A percentile compares a stretch with the other conserved stretches of the same genome.
phyloP scores from a whole-genome alignment of 1,284 basidiomycete species.

The Leccinum huronense region DNA sequence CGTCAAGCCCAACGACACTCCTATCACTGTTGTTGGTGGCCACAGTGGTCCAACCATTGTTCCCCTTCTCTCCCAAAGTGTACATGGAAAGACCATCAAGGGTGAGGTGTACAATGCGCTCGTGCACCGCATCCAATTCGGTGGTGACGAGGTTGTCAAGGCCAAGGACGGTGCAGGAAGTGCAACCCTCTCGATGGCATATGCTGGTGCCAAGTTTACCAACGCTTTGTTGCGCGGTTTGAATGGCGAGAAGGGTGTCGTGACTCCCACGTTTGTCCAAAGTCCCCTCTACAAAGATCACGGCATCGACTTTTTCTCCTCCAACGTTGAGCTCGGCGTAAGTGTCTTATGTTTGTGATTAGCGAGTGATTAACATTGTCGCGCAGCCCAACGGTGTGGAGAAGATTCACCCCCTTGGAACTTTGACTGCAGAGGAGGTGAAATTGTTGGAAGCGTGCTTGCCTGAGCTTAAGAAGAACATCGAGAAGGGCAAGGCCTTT shows the following conservation, averaged over 20 bases:
- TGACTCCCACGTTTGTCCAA: constrained; percentile 87
- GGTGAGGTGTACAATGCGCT: constrained; percentile 71
- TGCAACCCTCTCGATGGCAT: constrained; percentile 94
- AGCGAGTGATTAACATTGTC: constrained; percentile 10
- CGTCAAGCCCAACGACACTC: constrained; percentile 63
- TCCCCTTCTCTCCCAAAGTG: constrained; percentile 85
- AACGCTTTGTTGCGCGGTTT: constrained; percentile 80
- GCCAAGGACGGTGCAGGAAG: constrained; percentile 89
- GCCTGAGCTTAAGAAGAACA: constrained; percentile 96
- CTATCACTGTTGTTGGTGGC: constrained; percentile 90
- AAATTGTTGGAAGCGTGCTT: constrained; percentile 85
- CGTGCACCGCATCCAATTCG: constrained; percentile 87
- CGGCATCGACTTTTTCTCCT: constrained; percentile 89
- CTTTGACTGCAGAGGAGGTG: constrained; percentile 77
- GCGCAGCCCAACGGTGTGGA: constrained; percentile 80
- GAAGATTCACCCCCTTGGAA: constrained; percentile 83
- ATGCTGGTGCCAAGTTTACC: constrained; percentile 88
- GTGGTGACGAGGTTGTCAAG: constrained; percentile 90
- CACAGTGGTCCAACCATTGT: constrained; percentile 97
- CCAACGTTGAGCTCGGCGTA: constrained; percentile 88
- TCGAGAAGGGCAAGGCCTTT: constrained; percentile 89
- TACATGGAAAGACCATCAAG: constrained; percentile 52
- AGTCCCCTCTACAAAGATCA: constrained; percentile 80
- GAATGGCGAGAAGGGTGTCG: constrained; percentile 81
- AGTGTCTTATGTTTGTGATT: constrained; percentile 33